Conservation (phyloP, 2,329 filamentous ascomycete species). For the Arthrobotrys pseudoclavata region DNA sequence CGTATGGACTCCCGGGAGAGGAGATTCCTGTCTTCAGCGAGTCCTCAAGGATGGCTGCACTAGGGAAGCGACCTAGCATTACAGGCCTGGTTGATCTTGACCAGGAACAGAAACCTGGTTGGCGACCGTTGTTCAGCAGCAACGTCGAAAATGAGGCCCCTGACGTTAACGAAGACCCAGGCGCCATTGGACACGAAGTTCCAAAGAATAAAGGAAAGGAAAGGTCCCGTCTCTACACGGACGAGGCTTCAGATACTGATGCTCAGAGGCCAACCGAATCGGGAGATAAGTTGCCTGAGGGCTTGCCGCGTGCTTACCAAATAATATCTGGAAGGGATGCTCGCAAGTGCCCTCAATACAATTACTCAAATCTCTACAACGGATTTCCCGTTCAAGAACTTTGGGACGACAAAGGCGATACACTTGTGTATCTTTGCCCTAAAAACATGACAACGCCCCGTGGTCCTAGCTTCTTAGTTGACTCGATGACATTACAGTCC, state of each 20-base stretch:
- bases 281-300: background rate
- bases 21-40: background rate
- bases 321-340: constrained; percentile 38
- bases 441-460: constrained; percentile 30
- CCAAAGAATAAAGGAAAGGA: constrained; percentile 32
- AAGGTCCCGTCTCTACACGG: constrained; percentile 1
- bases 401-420: constrained; percentile 49
- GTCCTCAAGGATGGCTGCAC: background rate
- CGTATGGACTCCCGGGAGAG: constrained; percentile 12
- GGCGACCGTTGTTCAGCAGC: constrained; percentile 37
- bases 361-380: constrained; percentile 39
- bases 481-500: constrained; percentile 28
- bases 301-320: constrained; percentile 39
- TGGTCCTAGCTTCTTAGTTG: constrained; percentile 47
- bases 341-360: constrained; percentile 35
- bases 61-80: constrained; percentile 2
- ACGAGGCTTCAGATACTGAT: background rate
- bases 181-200: too few species aligned
- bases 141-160: constrained; percentile 33
- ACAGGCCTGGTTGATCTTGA: constrained; percentile 34
- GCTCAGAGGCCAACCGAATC: background rate
- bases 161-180: background rate
- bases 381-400: constrained; percentile 39
- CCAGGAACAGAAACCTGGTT: constrained; percentile 1
- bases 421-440: constrained; percentile 48